These are phyloP conservation scores for Geranium brycei DNA, from an alignment of 345 rosid species.

Conservation along the genomic window DNA sequence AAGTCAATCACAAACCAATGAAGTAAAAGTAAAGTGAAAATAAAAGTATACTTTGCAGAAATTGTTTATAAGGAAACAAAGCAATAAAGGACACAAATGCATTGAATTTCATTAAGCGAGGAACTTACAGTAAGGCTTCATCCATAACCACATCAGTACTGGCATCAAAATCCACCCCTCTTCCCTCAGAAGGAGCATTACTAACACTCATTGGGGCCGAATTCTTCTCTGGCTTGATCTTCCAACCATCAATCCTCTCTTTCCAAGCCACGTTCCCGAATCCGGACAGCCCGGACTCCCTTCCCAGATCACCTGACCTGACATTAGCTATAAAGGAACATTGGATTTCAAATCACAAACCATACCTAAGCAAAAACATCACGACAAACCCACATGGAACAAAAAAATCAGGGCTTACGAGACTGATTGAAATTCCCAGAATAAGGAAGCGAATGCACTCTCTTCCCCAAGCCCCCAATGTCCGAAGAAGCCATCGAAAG, in stretches of 20 bases:
- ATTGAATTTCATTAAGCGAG: background rate
- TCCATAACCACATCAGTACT: slow-evolving; percentile 22
- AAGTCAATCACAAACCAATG: no score
- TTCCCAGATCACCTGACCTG: slow-evolving; percentile 16
- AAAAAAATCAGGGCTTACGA: background rate
- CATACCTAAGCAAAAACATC: background rate
- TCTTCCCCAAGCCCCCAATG: slow-evolving; percentile 19
- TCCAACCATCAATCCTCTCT: slow-evolving; percentile 32
- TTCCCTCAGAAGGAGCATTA: slow-evolving; percentile 26
- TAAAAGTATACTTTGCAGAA: background rate
- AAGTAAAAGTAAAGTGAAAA: no score
- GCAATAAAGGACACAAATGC: no score
- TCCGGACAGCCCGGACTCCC: slow-evolving; percentile 18
- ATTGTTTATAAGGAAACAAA: background rate
- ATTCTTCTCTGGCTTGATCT: slow-evolving; percentile 24
- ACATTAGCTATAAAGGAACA: slow-evolving; percentile 18
- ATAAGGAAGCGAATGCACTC: background rate
- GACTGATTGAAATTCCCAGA: background rate
- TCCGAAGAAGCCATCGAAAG: slow-evolving; percentile 27
- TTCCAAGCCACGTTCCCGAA: slow-evolving; percentile 31
- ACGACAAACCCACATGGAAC: background rate
- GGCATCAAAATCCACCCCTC: slow-evolving; percentile 24
- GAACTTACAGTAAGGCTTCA: slow-evolving; percentile 22
- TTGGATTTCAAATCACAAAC: background rate
- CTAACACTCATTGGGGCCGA: slow-evolving; percentile 23